Evolutionary conservation across 2,329 filamentous ascomycete genomes (phyloP), one percentile per base, ranked within the genome.

Genomic region (Dactylonectria estremocensis): DNA sequence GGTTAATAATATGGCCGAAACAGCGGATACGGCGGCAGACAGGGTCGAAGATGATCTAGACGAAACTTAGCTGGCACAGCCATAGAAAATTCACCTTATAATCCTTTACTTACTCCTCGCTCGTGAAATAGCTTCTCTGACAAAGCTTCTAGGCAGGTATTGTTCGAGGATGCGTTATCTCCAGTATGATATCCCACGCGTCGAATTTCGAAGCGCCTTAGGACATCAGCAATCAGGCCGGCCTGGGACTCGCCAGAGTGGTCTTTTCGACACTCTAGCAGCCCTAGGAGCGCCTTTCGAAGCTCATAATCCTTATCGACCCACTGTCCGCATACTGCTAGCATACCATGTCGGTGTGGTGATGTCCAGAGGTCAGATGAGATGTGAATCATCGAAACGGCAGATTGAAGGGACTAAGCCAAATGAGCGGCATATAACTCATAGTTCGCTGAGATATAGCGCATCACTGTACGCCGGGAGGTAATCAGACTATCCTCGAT

Each of bases 401-500:
- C 40, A 43, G 40, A 43, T 43, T 43, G 40, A 43, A 43, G 40
- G 40, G 40, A 43, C 40, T 43, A 7, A 43, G 40, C 40, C 40
- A 43, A 43, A 11, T 43, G 40, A 43, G 40, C 10, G 40, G 40
- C 37, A 14, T 43, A 43, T 43, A 43, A 43, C 37, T 43, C 37
- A 43, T 43, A 43, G 37, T 43, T 43, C 13, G 37, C 37, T 43
- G 37, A 43, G 37, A 43, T 43, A 43, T 43, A 43, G 37, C 37
- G 37, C 37, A 43, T 43, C 37, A 43, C 37, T 43, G 37, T 43
- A 43, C 37, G 37, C 37, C 37, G 37, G 37, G 37, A 43, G 37
- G 37, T 43, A 43, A 43, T 43, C 37, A 43, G 37, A 43, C 37
- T 43, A 43, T 43, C 37, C 37, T 43, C 37, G 37, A 43, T 43